These are phyloP conservation scores for Colletotrichum tropicale DNA, from an alignment of 2,329 filamentous ascomycete genomes.

Conservation along the genomic window DNA sequence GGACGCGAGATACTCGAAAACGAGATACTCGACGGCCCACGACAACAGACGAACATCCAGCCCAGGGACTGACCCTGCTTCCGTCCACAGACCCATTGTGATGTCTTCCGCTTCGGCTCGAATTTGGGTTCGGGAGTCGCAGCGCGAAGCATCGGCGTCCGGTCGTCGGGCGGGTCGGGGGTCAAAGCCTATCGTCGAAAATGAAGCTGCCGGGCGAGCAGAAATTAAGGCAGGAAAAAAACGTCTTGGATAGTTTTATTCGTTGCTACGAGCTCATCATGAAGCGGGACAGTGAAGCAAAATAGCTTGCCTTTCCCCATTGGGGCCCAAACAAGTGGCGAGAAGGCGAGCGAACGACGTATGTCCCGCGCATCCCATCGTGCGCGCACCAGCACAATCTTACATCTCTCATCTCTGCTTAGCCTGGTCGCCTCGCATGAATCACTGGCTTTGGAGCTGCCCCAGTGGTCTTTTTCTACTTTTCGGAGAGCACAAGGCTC, in stretches of 20 bases:
- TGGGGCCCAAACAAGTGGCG: not conserved
- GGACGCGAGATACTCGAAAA: not conserved
- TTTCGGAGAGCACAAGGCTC: not conserved
- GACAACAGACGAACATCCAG: not conserved
- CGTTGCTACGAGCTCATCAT: not conserved
- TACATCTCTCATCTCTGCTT: not conserved
- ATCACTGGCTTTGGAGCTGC: not conserved
- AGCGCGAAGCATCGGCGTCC: not conserved
- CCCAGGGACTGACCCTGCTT: not conserved
- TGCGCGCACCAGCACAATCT: not conserved
- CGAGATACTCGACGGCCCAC: not conserved
- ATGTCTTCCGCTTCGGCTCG: not conserved
- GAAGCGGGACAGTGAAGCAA: not conserved
- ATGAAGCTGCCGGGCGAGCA: not conserved
- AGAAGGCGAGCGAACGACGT: not conserved
- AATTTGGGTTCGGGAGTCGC: not conserved
- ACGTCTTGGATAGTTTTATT: not conserved
- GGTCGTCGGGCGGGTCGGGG: not conserved
- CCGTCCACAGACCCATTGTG: not conserved
- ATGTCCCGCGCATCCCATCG: not conserved
- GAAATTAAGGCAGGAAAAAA: not conserved
- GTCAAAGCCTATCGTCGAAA: not conserved
- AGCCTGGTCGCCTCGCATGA: not conserved
- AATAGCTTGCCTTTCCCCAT: not conserved
- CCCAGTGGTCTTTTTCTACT: not conserved